Evolutionary conservation across 805 yeast species (phyloP).

Genomic region (Zygotorulaspora sp.): DNA sequence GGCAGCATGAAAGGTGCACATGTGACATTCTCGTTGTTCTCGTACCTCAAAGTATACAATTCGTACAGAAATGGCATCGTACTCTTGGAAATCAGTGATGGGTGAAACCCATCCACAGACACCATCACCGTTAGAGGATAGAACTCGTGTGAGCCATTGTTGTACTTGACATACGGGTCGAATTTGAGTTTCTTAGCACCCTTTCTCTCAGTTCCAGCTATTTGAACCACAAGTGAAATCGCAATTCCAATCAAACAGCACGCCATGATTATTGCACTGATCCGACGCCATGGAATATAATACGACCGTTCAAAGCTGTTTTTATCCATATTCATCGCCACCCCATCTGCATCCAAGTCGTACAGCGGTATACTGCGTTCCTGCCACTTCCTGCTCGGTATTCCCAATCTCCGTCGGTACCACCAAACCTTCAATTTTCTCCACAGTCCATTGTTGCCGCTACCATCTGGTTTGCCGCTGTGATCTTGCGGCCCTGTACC

Average conservation of each 20-base stretch:
- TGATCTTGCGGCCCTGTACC: neutral
- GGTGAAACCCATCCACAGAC: conserved; percentile 88
- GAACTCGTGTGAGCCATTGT: conserved; percentile 64
- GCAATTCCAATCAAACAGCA: conserved; percentile 2
- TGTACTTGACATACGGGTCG: conserved; percentile 21
- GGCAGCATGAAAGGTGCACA: conserved; percentile 77
- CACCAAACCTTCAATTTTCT: conserved; percentile 2
- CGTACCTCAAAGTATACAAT: conserved; percentile 48
- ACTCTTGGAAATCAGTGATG: conserved; percentile 65
- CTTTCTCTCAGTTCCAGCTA: neutral
- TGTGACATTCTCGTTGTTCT: conserved; percentile 31
- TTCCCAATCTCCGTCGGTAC: conserved; percentile 2
- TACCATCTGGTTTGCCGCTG: neutral
- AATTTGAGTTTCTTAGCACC: conserved; percentile 3
- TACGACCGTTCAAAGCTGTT: neutral
- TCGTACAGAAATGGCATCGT: conserved; percentile 69
- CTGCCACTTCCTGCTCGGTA: conserved; percentile 5
- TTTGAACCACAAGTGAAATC: conserved; percentile 3
- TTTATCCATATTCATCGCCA: neutral
- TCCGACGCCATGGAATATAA: neutral
- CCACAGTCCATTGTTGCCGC: conserved; percentile 2
- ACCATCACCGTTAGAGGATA: conserved; percentile 76
- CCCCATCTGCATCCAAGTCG: conserved; percentile 19
- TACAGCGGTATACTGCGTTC: conserved; percentile 24
- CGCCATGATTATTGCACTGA: neutral